These are phyloP conservation scores for Cordyceps cicadae DNA, from an alignment of 2,329 filamentous ascomycete genomes.

Conservation along the genomic window DNA sequence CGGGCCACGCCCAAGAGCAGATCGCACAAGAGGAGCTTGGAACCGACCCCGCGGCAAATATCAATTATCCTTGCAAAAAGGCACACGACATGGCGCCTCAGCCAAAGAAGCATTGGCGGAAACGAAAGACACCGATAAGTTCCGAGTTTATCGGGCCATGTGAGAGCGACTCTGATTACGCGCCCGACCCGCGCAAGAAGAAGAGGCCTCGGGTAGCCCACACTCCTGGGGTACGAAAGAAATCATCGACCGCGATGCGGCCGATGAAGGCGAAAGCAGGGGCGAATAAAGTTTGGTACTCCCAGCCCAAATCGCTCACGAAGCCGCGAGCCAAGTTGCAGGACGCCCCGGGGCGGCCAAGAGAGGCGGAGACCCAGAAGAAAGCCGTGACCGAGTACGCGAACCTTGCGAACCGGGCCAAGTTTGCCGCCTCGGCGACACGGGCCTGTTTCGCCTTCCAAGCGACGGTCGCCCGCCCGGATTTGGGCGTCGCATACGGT, in stretches of 20 bases:
- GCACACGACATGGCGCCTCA: background rate
- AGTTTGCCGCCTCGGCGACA: background rate
- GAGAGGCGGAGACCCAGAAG: background rate
- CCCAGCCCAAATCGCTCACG: background rate
- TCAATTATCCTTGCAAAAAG: background rate
- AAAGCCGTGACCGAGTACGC: background rate
- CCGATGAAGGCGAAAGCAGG: background rate
- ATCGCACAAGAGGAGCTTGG: too few species aligned
- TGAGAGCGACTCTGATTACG: background rate
- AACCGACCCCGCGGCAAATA: too few species aligned
- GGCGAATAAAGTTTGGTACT: background rate
- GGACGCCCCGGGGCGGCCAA: background rate
- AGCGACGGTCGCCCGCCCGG: background rate
- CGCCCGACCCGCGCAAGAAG: background rate
- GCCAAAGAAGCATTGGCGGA: background rate
- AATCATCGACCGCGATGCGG: too few species aligned
- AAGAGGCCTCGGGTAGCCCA: background rate
- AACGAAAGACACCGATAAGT: background rate
- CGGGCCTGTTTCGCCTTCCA: background rate
- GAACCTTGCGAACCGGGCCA: background rate
- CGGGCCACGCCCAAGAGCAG: too few species aligned
- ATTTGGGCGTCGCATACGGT: background rate
- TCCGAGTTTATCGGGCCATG: background rate
- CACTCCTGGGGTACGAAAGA: too few species aligned
- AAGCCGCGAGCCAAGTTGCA: background rate